Percentiles rank a stretch among this genome's conserved stretches.
Evolutionary conservation across 106 monocot species (phyloP).

Genomic region (Allium cepa): DNA sequence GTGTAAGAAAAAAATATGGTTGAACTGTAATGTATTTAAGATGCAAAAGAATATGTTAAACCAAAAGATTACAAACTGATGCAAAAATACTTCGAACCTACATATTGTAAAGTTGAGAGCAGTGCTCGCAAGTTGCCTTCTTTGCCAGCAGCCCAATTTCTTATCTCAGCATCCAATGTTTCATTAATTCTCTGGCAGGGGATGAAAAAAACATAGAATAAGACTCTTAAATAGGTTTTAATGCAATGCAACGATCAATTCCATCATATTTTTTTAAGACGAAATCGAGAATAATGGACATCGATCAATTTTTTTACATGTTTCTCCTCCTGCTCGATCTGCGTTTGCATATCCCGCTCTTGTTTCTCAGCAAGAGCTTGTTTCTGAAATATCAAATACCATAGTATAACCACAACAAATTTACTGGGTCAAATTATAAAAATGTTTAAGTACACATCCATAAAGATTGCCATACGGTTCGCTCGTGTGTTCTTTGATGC

Average conservation of each 20-base stretch:
- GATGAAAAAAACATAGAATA: background rate
- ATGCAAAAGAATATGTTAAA: too few species aligned
- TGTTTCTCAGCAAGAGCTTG: constrained; percentile 90
- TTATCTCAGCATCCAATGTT: constrained; percentile 82
- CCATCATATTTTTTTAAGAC: too few species aligned
- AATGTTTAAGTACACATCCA: background rate
- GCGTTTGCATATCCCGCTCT: constrained; percentile 65
- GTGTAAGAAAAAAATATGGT: too few species aligned
- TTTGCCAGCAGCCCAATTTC: constrained; percentile 89
- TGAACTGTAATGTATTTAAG: too few species aligned
- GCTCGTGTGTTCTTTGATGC: constrained; percentile 67
- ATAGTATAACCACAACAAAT: background rate
- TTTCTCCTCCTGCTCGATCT: constrained; percentile 64
- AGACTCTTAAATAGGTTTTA: background rate
- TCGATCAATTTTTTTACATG: constrained; percentile 27
- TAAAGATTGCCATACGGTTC: constrained; percentile 40
- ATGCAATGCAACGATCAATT: background rate
- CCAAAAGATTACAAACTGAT: too few species aligned
- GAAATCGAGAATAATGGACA: too few species aligned
- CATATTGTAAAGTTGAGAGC: constrained; percentile 94
- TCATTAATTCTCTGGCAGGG: constrained; percentile 71
- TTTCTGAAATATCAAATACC: constrained; percentile 25
- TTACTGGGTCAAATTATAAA: background rate
- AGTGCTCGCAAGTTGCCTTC: constrained; percentile 92
- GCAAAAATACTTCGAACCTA: constrained; percentile 22